Conservation (phyloP, 208 protist species). For the Porcisia deanei region DNA sequence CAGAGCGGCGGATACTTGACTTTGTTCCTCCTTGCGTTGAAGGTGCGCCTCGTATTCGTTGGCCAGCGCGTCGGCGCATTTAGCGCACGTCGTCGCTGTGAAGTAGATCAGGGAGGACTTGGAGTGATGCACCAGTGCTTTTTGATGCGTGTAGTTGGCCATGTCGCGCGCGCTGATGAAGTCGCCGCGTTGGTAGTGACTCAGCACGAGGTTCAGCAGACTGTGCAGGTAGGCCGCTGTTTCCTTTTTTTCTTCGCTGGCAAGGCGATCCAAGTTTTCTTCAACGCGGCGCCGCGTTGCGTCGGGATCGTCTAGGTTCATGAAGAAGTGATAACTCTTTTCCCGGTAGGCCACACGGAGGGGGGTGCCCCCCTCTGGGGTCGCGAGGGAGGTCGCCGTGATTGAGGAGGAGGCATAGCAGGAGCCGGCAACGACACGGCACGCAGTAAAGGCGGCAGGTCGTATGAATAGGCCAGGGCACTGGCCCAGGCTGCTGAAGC, state of each 20-base stretch:
- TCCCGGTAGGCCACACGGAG: conserved; percentile 22
- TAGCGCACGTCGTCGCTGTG: conserved; percentile 64
- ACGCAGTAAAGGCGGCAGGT: conserved; percentile 5
- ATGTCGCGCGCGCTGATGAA: conserved; percentile 61
- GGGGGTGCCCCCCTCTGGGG: not conserved
- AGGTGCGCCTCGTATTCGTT: conserved; percentile 65
- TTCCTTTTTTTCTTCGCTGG: conserved; percentile 45
- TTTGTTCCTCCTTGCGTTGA: conserved; percentile 28
- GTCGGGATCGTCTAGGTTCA: conserved; percentile 77
- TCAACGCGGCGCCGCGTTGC: conserved; percentile 69
- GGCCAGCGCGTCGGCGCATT: conserved; percentile 48
- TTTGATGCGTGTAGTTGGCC: conserved; percentile 59
- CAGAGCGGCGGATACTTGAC: conserved; percentile 35
- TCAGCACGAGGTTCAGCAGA: conserved; percentile 71
- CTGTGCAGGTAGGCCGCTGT: conserved; percentile 69
- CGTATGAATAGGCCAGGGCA: not conserved
- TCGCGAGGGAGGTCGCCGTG: not conserved
- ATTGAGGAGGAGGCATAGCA: not conserved
- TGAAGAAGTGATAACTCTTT: conserved; percentile 73
- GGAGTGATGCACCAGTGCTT: conserved; percentile 41
- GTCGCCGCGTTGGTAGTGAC: conserved; percentile 63
- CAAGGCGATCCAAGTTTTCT: conserved; percentile 53
- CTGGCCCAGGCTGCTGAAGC: not conserved
- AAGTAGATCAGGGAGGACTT: conserved; percentile 70
- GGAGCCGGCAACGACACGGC: conserved; percentile 1